Evolutionary conservation across 768 basidiomycete species (phyloP), one percentile per base, ranked within the genome.

Genomic region (Asterophora parasitica): DNA sequence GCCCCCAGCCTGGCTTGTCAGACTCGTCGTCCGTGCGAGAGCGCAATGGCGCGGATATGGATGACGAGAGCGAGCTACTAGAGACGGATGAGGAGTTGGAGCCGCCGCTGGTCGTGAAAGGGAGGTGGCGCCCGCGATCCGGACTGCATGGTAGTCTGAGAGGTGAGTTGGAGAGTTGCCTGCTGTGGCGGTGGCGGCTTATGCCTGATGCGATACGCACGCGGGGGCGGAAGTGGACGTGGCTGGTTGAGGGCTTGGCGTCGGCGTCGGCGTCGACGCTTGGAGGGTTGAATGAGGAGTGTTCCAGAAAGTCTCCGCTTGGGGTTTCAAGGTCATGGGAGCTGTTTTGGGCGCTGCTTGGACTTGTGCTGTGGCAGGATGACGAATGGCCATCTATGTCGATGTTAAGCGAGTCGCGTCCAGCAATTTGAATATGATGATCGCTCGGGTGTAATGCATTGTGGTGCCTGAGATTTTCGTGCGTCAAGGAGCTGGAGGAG

Each of bases 31-130:
- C 68, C 11, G 65, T 65, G 51, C 72, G 75, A 20, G 80, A 76
- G 40, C 81, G 85, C 17, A 92, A 71, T 13, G 89, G 90, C 1
- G 77, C 89, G 32, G 88, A 91, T 52, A 92, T 84, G 33, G 88
- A 89, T 2, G 88, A 90, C 4, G 87, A 88, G 3, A 76, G 77
- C 1, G 88, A 88, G 35, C 76, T 73, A 5, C 70, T 56, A 28
- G 82, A 78, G 4, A 70, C 72, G 12, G 63, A 54, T 4, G 65
- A 58, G 5, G n/a, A n/a, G 36, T 50, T 36, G 26, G 31, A 28
- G n/a, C n/a, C n/a, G n/a, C n/a, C n/a, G n/a, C n/a, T n/a, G n/a
- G 41, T 8, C 20, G 33, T 49, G 42, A 28, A 32, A 34, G 39
- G 12, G 33, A 12, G 27, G 20, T 44, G 33, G 20, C 20, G 23